phyloP scores from a whole-genome alignment of 345 rosid species.

The Hevea brasiliensis region DNA sequence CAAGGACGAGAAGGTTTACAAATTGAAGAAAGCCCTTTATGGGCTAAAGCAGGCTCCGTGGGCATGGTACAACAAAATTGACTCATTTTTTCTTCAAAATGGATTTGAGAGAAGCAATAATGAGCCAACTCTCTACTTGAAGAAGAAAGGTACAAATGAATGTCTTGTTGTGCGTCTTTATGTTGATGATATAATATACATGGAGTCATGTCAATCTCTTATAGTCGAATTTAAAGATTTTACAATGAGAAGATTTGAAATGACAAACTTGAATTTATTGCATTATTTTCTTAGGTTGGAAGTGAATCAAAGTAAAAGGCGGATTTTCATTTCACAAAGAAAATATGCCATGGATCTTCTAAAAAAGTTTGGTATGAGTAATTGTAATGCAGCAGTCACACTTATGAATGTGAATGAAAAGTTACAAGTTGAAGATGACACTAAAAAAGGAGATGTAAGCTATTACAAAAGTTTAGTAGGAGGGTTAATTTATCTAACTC shows the following conservation, averaged over 20 bases:
- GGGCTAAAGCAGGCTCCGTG: not conserved
- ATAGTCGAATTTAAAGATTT: not conserved
- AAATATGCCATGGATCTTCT: not conserved
- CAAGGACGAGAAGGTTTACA: not conserved
- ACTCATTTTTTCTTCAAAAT: not conserved
- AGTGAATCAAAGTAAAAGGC: too few relatives aligned
- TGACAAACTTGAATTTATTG: not conserved
- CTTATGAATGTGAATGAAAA: slow-evolving; percentile 14
- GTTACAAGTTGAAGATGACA: slow-evolving; percentile 1
- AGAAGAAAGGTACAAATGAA: not conserved
- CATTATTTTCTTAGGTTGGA: too few relatives aligned
- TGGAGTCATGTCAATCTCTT: not conserved
- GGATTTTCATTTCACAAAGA: slow-evolving; percentile 1
- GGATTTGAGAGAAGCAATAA: not conserved
- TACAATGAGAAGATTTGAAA: not conserved
- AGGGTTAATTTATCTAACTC: not conserved
- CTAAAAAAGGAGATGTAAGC: not conserved
- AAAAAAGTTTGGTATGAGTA: not conserved
- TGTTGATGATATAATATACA: slow-evolving; percentile 2
- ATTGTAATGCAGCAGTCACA: not conserved
- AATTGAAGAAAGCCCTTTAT: not conserved
- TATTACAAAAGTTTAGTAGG: not conserved
- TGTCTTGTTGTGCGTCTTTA: not conserved
- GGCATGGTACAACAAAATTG: not conserved
- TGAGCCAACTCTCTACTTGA: slow-evolving; percentile 5